Evolutionary conservation across 345 rosid species (phyloP), one percentile per base, ranked within the genome.

Genomic region (rapeseed (Brassica napus)): DNA sequence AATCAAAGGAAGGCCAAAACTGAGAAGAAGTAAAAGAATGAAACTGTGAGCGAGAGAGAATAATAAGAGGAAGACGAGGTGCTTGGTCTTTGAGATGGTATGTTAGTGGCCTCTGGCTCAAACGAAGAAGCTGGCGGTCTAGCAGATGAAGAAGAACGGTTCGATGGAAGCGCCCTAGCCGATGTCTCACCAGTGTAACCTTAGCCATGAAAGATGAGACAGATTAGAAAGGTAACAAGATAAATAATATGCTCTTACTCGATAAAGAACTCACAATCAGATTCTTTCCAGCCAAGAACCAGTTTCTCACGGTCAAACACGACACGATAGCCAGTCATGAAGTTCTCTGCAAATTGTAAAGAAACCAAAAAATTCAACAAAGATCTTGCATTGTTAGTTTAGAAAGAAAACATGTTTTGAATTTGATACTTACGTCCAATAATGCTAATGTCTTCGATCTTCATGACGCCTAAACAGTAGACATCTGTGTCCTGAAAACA

Each of bases 381-480:
- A 71, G 16, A 42, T 31, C 42, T 7, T 1, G 59, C 66, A 47
- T 26, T 1, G 7, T 60, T 3, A 68, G 78, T 74, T 68, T 16
- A 54, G 49, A 8, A 16, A 34, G 65, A 73, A 15, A 63, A 63
- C 72, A 52, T 23, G 35, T 30, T n/a, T 44, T 6, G 67, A 62
- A 24, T 6, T 37, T 28, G 35, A 71, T 82, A 88, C 98, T 93
- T 79, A 93, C 97, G 98, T 83, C 98, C 98, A 5, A 94, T 91
- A 78, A 94, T 89, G 77, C 94, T 90, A 63, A 91, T 78, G 49
- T 84, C 75, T 63, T 84, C 87, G 59, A 91, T 91, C 79, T 84
- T 92, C 74, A 94, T 85, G 26, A 94, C 69, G 58, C 74, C 98
- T 66, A 95, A 86, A 80, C 97, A 95, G 60, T 91, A 94, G 9